Evolutionary conservation across 164 flowering plant species (phyloP), one percentile per base, ranked within the genome.

Genomic region (Malania oleifera): DNA sequence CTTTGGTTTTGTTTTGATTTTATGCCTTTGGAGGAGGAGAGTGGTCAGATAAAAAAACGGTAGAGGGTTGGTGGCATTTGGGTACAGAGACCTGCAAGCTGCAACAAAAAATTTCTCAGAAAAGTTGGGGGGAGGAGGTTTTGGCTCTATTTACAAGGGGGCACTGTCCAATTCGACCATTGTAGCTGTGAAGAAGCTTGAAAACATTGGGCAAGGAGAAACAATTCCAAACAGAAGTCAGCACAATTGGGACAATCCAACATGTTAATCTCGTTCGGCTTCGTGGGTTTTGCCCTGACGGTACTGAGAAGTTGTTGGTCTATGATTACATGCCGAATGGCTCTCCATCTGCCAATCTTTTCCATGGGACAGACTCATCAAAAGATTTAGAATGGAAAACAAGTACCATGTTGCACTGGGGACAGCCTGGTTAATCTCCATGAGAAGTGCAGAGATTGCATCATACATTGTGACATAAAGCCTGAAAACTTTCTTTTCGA

Each of bases 161-260:
- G 65, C 70, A 5, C 54, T 74, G 54, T 71, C 77, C 12, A 70
- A 76, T 57, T 67, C 75, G 12, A 60, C 73, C 15, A 57, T 56
- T 17, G 54, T 81, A 19, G 83, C 85, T 0, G 81, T 76, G 57
- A 80, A 81, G 76, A 70, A 64, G 52, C 83, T 84, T 2, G 79
- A 81, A 55, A 66, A 79, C 62, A 17, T 66, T 17, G 59, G 67
- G 14, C 91, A 82, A 64, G 81, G 78, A 7, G 82, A 80, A 82
- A 70, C 84, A 80, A 53, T 82, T 82, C 53, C 61, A 82, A 40
- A 47, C 77, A 3, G 89, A 86, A 58, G 92, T 86, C 15, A 77
- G 77, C 73, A 81, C 89, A 1, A 83, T 86, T 12, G 92, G 92
- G 46, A 78, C 70, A 25, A 71, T 83, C 61, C 91, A 79, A 25